Percentiles rank a stretch among this genome's conserved stretches.
Evolutionary conservation across 805 yeast species (phyloP).

Genomic region (Lachancea kluyveri): DNA sequence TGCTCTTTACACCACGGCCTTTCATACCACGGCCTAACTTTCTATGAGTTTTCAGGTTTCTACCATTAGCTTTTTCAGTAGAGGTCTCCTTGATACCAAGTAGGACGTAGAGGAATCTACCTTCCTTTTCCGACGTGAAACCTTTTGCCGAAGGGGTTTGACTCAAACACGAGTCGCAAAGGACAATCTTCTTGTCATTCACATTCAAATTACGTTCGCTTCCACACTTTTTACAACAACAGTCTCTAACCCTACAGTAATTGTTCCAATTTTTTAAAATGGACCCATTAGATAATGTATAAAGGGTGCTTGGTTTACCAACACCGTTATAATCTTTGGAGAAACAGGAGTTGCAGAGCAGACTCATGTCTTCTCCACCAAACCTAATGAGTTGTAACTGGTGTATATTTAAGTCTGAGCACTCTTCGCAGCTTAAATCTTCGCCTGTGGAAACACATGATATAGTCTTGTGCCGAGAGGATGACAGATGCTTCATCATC

Average conservation of each 20-base stretch:
- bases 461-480: conserved; percentile 49
- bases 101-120: conserved; percentile 39
- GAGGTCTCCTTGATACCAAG: conserved; percentile 42
- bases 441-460: conserved; percentile 33
- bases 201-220: conserved; percentile 38
- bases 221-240: conserved; percentile 42
- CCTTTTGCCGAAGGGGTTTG: conserved; percentile 14
- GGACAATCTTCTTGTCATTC: conserved; percentile 24
- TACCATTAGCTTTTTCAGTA: conserved; percentile 6
- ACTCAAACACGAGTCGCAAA: conserved; percentile 40
- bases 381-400: conserved; percentile 44
- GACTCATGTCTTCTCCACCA: conserved; percentile 49
- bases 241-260: conserved; percentile 45
- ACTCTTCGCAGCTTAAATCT: conserved; percentile 47
- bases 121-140: conserved; percentile 42
- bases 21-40: conserved; percentile 33
- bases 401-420: conserved; percentile 49
- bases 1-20: conserved; percentile 10
- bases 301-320: conserved; percentile 43
- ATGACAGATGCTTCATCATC: conserved; percentile 46
- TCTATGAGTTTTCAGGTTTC: conserved; percentile 25
- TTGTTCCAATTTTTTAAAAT: conserved; percentile 42
- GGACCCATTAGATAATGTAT: conserved; percentile 49
- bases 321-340: conserved; percentile 29
- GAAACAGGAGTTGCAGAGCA: conserved; percentile 43